phyloP scores from a whole-genome alignment of 305 asterid genomes.

The Fraxinus greggii region DNA sequence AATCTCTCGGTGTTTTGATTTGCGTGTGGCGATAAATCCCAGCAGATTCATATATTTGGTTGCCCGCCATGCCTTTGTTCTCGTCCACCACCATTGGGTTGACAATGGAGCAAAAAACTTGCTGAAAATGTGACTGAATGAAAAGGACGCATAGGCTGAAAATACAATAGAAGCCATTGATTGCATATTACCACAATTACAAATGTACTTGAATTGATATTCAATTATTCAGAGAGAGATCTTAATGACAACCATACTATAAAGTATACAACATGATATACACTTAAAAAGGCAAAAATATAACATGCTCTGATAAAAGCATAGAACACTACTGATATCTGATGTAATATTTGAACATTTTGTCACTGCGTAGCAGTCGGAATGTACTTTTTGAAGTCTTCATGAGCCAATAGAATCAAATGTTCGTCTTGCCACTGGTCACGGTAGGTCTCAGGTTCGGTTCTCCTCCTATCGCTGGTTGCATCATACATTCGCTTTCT shows the following conservation, averaged over 20 bases:
- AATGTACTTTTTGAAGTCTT: constrained; percentile 48
- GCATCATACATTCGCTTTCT: constrained; percentile 66
- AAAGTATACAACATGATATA: not conserved
- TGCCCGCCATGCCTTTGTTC: too few relatives aligned
- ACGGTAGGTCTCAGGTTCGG: constrained; percentile 60
- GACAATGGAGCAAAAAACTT: not conserved
- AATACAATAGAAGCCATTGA: not conserved
- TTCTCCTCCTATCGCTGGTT: constrained; percentile 50
- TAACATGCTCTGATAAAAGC: not conserved
- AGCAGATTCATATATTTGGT: not conserved
- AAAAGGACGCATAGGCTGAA: not conserved
- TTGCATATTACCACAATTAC: not conserved
- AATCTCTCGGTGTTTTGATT: not conserved
- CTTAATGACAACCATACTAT: not conserved
- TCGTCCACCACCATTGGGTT: not conserved
- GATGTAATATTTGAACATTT: not conserved
- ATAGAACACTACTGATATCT: not conserved
- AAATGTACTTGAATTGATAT: not conserved
- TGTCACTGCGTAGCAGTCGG: not conserved
- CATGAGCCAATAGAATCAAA: constrained; percentile 49
- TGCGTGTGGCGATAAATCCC: not conserved
- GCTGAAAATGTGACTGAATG: not conserved
- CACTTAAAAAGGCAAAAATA: not conserved
- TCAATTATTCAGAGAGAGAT: not conserved
- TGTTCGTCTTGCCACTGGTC: constrained; percentile 81